These are phyloP conservation scores for Penicillium sp. DNA, from an alignment of 2,329 filamentous ascomycete species.

Conservation along the genomic window DNA sequence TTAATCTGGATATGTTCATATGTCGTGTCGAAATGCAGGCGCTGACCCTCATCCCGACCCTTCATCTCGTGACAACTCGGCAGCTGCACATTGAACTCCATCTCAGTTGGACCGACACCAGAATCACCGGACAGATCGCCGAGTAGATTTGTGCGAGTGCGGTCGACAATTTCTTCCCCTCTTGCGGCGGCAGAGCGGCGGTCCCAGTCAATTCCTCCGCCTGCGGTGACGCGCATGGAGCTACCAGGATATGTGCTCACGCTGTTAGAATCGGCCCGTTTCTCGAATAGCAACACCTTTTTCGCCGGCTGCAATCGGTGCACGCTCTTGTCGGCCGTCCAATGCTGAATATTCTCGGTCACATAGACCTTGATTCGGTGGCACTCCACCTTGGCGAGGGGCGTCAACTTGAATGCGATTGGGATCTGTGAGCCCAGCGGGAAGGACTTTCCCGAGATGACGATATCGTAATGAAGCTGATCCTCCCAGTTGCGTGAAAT, in stretches of 20 bases:
- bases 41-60: slow-evolving; percentile 62
- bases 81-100: slow-evolving; percentile 89
- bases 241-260: slow-evolving; percentile 70
- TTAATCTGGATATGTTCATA: slow-evolving; percentile 92
- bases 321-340: slow-evolving; percentile 78
- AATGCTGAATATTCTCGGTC: slow-evolving; percentile 88
- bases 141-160: slow-evolving; percentile 65
- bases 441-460: slow-evolving; percentile 94
- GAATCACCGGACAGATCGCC: slow-evolving; percentile 74
- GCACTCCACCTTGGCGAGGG: slow-evolving; percentile 86
- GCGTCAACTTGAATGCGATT: slow-evolving; percentile 90
- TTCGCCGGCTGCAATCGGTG: slow-evolving; percentile 78
- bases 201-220: slow-evolving; percentile 71
- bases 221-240: slow-evolving; percentile 70
- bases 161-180: slow-evolving; percentile 53
- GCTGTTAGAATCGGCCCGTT: slow-evolving; percentile 73
- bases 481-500: slow-evolving; percentile 94
- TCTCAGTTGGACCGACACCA: slow-evolving; percentile 82
- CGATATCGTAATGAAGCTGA: slow-evolving; percentile 90
- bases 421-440: slow-evolving; percentile 82
- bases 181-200: slow-evolving; percentile 54
- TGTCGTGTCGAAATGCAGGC: slow-evolving; percentile 83
- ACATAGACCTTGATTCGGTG: slow-evolving; percentile 89
- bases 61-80: slow-evolving; percentile 83
- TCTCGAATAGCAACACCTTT: slow-evolving; percentile 84